Percentiles rank a stretch among this genome's conserved stretches.
Conservation (phyloP, 208 protist species). For the Crithidia expoeki region DNA sequence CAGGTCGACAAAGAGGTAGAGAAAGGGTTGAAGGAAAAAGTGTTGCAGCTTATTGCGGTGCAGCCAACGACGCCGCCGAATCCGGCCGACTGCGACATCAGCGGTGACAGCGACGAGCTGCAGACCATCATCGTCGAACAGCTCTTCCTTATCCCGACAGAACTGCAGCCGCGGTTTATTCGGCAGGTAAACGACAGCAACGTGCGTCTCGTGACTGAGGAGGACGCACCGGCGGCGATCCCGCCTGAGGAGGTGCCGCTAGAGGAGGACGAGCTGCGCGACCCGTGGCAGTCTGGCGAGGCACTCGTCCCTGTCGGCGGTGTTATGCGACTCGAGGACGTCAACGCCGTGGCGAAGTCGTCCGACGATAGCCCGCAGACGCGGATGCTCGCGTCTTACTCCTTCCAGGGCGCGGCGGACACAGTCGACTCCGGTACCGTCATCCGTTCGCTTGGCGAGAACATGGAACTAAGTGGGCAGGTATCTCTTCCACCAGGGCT, state of each 20-base stretch:
- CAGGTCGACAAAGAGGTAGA: conserved; percentile 76
- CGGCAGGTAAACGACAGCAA: conserved; percentile 83
- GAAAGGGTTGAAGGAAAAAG: conserved; percentile 61
- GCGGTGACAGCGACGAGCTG: conserved; percentile 64
- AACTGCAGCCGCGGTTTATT: conserved; percentile 71
- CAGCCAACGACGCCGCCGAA: conserved; percentile 43
- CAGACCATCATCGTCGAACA: conserved; percentile 88
- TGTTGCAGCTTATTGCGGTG: conserved; percentile 67
- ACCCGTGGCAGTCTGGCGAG: conserved; percentile 19
- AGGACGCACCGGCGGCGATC: conserved; percentile 25
- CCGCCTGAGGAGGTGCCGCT: conserved; percentile 11
- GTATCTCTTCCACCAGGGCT: not conserved
- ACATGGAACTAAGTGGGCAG: conserved; percentile 19
- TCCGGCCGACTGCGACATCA: conserved; percentile 81
- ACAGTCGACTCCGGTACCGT: conserved; percentile 1
- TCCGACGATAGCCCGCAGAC: not conserved
- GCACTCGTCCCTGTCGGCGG: conserved; percentile 19
- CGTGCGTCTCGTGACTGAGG: conserved; percentile 72
- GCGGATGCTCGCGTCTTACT: conserved; percentile 11
- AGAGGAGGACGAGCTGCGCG: conserved; percentile 18
- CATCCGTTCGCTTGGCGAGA: conserved; percentile 9
- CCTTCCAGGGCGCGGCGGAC: conserved; percentile 2
- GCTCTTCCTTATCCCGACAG: conserved; percentile 72
- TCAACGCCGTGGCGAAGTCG: conserved; percentile 8
- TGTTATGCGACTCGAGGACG: conserved; percentile 31